Conservation (phyloP, 306 rosid genomes). For the Sechiopsis laciniata region DNA sequence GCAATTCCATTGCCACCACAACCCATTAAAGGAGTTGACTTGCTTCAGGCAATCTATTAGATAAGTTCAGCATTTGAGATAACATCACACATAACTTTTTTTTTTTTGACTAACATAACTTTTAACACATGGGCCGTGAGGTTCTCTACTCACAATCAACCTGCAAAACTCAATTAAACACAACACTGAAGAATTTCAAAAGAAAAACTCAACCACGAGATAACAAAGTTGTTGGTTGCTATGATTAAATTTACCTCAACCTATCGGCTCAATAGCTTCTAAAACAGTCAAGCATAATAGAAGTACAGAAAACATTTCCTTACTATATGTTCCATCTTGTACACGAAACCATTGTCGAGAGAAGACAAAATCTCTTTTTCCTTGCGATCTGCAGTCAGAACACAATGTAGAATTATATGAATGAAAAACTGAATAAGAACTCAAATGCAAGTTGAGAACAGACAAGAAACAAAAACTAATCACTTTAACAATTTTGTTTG, state of each 20-base stretch:
- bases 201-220: not conserved
- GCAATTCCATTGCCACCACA: not conserved
- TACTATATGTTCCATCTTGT: constrained; percentile 93
- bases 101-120: not conserved
- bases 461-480: not conserved
- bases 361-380: constrained; percentile 82
- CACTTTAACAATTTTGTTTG: constrained; percentile 12
- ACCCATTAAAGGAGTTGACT: not conserved
- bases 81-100: not conserved
- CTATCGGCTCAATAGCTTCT: not conserved
- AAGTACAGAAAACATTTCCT: constrained; percentile 29
- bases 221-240: not conserved
- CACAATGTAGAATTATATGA: constrained; percentile 16
- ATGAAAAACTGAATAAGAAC: constrained; percentile 2
- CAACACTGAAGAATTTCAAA: not conserved
- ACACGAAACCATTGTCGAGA: constrained; percentile 92
- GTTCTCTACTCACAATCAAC: not conserved
- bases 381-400: constrained; percentile 63
- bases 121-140: not conserved
- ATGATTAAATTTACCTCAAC: too few relatives aligned
- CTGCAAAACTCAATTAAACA: not conserved
- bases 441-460: not conserved
- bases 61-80: constrained; percentile 6
- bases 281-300: not conserved
- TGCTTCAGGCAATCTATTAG: not conserved